These are phyloP conservation scores for Penicillium polonicum DNA, from an alignment of 2,329 filamentous ascomycete species.

Conservation along the genomic window DNA sequence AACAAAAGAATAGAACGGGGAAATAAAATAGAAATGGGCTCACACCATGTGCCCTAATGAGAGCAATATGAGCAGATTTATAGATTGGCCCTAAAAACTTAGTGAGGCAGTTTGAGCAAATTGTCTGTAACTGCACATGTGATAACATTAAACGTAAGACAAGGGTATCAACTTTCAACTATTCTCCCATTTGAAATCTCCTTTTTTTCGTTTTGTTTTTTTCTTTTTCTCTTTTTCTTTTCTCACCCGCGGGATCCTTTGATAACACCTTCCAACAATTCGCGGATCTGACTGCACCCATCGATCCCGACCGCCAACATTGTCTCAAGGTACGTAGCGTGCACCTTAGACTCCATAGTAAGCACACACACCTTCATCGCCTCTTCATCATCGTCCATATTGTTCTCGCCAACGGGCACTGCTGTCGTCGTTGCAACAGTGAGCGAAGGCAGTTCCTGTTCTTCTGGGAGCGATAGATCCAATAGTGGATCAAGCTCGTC, in stretches of 20 bases:
- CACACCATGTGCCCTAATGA: not conserved
- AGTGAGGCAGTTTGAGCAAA: constrained; percentile 9
- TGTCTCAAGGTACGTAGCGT: constrained; percentile 74
- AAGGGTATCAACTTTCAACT: constrained; percentile 9
- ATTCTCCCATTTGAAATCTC: not conserved
- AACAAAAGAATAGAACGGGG: not conserved
- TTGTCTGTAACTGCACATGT: not conserved
- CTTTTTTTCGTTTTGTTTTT: not conserved
- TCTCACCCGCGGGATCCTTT: constrained; percentile 48
- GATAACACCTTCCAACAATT: constrained; percentile 77
- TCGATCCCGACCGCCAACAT: constrained; percentile 93
- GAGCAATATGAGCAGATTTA: constrained; percentile 6
- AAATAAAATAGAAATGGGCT: not conserved
- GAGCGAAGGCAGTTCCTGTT: constrained; percentile 79
- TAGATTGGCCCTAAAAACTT: not conserved
- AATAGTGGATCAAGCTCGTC: constrained; percentile 47
- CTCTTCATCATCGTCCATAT: constrained; percentile 47
- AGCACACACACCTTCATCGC: constrained; percentile 68
- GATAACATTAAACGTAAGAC: constrained; percentile 3
- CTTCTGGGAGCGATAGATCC: constrained; percentile 47
- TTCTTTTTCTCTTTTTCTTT: not conserved
- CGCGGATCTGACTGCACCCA: constrained; percentile 81
- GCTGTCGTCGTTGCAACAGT: constrained; percentile 70
- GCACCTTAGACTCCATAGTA: constrained; percentile 85
- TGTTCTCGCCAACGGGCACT: constrained; percentile 54